Conservation (phyloP, 2,329 filamentous ascomycete species). For the Tympanopsis confertula region DNA sequence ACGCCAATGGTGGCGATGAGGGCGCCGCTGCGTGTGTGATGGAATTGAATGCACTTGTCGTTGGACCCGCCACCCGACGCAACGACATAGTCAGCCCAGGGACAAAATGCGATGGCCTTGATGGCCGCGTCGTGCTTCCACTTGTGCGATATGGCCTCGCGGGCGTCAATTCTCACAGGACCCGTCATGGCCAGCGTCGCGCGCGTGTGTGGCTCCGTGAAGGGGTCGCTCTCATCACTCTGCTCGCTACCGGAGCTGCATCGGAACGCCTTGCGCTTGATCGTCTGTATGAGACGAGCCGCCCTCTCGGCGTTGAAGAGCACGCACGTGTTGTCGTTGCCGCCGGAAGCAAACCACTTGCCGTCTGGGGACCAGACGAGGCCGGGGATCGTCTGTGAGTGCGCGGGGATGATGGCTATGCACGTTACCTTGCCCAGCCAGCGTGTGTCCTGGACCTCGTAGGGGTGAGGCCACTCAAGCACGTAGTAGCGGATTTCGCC, state of each 20-base stretch:
- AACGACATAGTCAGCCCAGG: constrained; percentile 77
- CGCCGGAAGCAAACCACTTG: constrained; percentile 70
- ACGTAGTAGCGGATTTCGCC: constrained; percentile 81
- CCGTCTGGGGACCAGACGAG: constrained; percentile 77
- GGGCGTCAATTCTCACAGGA: constrained; percentile 33
- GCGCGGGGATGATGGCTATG: constrained; percentile 64
- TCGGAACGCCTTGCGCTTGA: no score
- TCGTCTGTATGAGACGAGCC: no score
- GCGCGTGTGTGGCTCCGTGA: no score
- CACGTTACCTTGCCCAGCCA: constrained; percentile 73
- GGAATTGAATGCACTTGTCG: constrained; percentile 93
- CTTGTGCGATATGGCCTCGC: constrained; percentile 53
- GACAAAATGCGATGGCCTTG: constrained; percentile 93
- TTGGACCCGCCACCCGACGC: constrained; percentile 89
- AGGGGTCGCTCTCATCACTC: no score
- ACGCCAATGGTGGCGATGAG: constrained; percentile 84
- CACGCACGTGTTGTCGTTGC: constrained; percentile 83
- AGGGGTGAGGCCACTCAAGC: constrained; percentile 68
- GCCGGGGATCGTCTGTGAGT: constrained; percentile 84
- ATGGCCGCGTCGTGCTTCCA: constrained; percentile 79
- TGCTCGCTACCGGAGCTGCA: no score
- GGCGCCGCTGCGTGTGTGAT: constrained; percentile 72
- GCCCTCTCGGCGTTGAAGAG: no score
- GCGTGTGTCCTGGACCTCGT: constrained; percentile 48
- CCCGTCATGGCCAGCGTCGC: constrained; percentile 16